Evolutionary conservation across 1,284 basidiomycete genomes (phyloP).

Genomic region (Dichomitus squalens): DNA sequence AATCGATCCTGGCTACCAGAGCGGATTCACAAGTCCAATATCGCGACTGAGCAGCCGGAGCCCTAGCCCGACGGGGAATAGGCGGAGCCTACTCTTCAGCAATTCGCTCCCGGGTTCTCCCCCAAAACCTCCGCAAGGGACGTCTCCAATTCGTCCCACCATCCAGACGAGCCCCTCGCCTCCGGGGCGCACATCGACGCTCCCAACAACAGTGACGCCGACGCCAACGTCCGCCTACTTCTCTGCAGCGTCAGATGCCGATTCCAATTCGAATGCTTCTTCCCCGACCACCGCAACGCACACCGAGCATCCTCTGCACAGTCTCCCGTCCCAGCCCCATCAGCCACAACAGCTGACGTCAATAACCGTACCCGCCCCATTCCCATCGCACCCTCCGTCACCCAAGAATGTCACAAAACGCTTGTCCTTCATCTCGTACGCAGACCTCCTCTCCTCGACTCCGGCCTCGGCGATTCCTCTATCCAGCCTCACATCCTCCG

Average conservation of each 20-base stretch:
- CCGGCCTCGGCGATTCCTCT: slow-evolving; percentile 74
- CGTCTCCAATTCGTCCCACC: slow-evolving; percentile 28
- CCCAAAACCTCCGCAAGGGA: slow-evolving; percentile 24
- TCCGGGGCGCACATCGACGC: slow-evolving; percentile 5
- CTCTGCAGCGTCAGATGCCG: slow-evolving; percentile 32
- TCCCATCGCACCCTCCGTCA: slow-evolving; percentile 54
- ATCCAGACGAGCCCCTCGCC: slow-evolving; percentile 22
- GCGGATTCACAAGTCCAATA: slow-evolving; percentile 67
- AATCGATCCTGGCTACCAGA: slow-evolving; percentile 38
- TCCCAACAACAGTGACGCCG: slow-evolving; percentile 32
- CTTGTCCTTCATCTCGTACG: slow-evolving; percentile 85
- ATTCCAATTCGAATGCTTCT: slow-evolving; percentile 37
- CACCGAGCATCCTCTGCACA: slow-evolving; percentile 37
- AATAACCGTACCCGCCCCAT: slow-evolving; percentile 40
- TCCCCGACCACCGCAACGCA: slow-evolving; percentile 45
- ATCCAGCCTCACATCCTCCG: slow-evolving; percentile 66
- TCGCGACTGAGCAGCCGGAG: slow-evolving; percentile 66
- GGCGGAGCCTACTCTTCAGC: slow-evolving; percentile 34
- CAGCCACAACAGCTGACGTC: slow-evolving; percentile 32
- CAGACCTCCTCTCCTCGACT: slow-evolving; percentile 77
- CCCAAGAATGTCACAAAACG: slow-evolving; percentile 60
- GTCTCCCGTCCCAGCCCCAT: slow-evolving; percentile 28
- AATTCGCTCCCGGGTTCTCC: slow-evolving; percentile 24
- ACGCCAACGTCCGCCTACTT: slow-evolving; percentile 56
- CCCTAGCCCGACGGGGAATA: slow-evolving; percentile 47